phyloP scores from a whole-genome alignment of 2,329 filamentous ascomycete species.

The Colletotrichum navitas region DNA sequence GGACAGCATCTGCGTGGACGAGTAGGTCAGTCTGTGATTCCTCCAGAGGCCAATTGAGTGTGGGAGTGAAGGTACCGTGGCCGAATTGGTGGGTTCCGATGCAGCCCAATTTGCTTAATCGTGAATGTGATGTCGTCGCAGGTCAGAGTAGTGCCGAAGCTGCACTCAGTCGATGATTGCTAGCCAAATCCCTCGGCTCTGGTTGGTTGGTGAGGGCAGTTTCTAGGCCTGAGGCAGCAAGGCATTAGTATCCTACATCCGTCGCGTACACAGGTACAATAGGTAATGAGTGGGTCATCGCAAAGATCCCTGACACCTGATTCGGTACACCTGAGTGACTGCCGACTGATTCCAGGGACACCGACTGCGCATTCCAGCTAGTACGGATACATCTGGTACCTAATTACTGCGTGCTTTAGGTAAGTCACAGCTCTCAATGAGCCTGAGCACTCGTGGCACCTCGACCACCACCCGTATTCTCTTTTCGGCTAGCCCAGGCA shows the following conservation, averaged over 20 bases:
- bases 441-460: slow-evolving; percentile 1
- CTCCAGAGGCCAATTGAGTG: neutral
- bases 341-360: slow-evolving; percentile 1
- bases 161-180: slow-evolving; percentile 43
- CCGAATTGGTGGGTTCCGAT: slow-evolving; percentile 50
- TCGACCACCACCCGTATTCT: slow-evolving; percentile 6
- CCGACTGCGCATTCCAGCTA: neutral
- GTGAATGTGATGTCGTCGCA: slow-evolving; percentile 44
- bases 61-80: slow-evolving; percentile 49
- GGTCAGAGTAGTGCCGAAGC: slow-evolving; percentile 43
- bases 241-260: neutral
- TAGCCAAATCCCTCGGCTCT: slow-evolving; percentile 43
- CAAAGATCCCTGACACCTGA: too few relatives aligned
- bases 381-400: too few relatives aligned
- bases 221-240: slow-evolving; percentile 52
- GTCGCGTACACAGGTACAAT: neutral
- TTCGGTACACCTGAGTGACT: neutral
- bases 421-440: neutral
- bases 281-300: slow-evolving; percentile 5
- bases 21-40: neutral
- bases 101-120: slow-evolving; percentile 46
- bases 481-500: slow-evolving; percentile 39
- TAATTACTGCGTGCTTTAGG: too few relatives aligned
- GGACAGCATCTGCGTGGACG: slow-evolving; percentile 67
- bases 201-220: slow-evolving; percentile 25